Conservation (phyloP, 345 rosid species). For the Acer negundo region DNA sequence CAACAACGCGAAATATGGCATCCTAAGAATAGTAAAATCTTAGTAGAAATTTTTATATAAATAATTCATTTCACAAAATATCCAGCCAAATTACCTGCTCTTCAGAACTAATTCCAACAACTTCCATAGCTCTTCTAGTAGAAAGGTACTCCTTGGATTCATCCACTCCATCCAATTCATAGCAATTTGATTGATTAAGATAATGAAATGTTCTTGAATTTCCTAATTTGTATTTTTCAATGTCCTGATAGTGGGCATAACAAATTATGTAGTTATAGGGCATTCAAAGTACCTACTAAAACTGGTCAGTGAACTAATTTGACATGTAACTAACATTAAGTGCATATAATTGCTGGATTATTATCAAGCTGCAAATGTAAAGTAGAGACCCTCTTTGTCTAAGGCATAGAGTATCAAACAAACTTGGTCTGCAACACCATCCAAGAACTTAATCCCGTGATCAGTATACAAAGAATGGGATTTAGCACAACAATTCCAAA, state of each 20-base stretch:
- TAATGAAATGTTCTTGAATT: slow-evolving; percentile 85
- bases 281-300: neutral
- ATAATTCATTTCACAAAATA: slow-evolving; percentile 16
- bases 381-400: neutral
- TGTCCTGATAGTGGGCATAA: slow-evolving; percentile 51
- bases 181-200: slow-evolving; percentile 87
- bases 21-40: slow-evolving; percentile 50
- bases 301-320: neutral
- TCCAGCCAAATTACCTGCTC: slow-evolving; percentile 71
- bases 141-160: slow-evolving; percentile 77
- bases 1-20: slow-evolving; percentile 86
- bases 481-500: neutral
- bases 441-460: neutral
- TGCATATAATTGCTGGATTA: slow-evolving; percentile 1
- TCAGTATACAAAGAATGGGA: neutral
- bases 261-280: neutral
- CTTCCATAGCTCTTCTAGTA: slow-evolving; percentile 90
- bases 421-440: neutral
- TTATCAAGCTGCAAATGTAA: neutral
- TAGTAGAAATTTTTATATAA: slow-evolving; percentile 21
- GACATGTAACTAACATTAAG: neutral
- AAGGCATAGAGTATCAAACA: neutral
- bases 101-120: slow-evolving; percentile 75
- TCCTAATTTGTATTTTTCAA: slow-evolving; percentile 76
- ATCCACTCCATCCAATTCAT: slow-evolving; percentile 76